These are phyloP conservation scores for Eucalyptus coolabah DNA, from an alignment of 345 rosid species.

Conservation along the genomic window DNA sequence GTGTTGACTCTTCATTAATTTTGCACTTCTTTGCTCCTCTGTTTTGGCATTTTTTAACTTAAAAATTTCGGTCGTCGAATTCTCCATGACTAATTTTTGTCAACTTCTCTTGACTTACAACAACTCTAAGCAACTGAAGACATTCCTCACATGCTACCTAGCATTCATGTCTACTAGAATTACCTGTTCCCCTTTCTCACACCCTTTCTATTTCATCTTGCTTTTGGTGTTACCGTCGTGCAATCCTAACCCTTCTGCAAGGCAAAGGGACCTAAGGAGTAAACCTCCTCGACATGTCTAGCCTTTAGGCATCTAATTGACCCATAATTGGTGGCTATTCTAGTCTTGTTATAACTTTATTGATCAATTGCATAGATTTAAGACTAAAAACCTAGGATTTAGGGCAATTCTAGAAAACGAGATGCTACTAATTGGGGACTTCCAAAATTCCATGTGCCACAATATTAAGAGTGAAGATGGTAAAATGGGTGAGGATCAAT, in stretches of 20 bases:
- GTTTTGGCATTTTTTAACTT: background rate
- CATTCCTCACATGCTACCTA: background rate
- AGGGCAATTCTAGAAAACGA: rapidly evolving
- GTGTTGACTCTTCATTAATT: background rate
- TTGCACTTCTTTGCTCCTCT: background rate
- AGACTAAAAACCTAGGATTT: background rate
- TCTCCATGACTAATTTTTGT: background rate
- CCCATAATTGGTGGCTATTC: background rate
- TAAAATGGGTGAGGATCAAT: background rate
- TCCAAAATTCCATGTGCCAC: background rate
- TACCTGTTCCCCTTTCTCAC: background rate
- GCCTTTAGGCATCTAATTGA: background rate
- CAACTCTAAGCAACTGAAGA: background rate
- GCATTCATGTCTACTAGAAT: background rate
- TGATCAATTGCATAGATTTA: background rate
- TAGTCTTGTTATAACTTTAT: background rate
- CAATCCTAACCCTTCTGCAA: background rate
- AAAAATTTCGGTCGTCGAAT: background rate
- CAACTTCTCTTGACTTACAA: background rate
- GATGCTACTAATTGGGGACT: background rate
- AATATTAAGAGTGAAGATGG: background rate
- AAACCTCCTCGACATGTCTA: background rate
- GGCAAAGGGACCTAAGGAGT: background rate
- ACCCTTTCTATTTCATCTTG: background rate
- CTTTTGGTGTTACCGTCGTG: background rate